Base-by-base conservation (phyloP, 2,329 filamentous ascomycete genomes). In the Neopestalotiopsis sp. region DNA sequence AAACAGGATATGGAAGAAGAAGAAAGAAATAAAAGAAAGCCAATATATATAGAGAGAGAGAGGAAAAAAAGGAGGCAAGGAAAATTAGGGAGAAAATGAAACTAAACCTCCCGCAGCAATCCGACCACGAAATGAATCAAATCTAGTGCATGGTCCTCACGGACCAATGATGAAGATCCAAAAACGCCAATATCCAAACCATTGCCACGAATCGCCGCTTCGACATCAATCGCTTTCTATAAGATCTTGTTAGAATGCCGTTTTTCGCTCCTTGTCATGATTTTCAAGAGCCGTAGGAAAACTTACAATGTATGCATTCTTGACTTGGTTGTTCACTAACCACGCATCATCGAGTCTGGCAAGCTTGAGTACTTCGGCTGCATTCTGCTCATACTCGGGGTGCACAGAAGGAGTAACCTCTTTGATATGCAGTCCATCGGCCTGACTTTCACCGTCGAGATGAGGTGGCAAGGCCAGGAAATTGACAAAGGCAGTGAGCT, bases 401-500 rank as follows among this genome's bases (percentile, higher is more conserved):
- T 58, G 66, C 40, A 38, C 40, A 34, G 58, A 38, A 13, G 45
- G 20, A 24, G 28, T 61, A 7, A 20, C 61, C 40, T 57, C 40
- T 28, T 14, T 17, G 30, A 67, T 10, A n/a, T 45, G 14, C 14
- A 56, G 5, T 60, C 28, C 52, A 28, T 60, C 24, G 2, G 32
- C 59, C n/a, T 13, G 57, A 1, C 12, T 20, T 10, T 20, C 4
- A 32, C 7, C 34, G 10, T 49, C 7, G 32, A 59, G 20, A 24
- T 60, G 30, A 9, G 71, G 68, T 0, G 86, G 86, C 4, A 90
- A 78, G 65, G 84, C 89, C 20, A 97, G 79, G 72, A 97, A 96
- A 77, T 98, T 98, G 74, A 97, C 89, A 80, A 93, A 95, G 0
- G 87, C 90, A 73, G 92, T 87, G 1, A 97, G 79, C 67, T 79